A percentile compares a stretch with the other conserved stretches of the same genome.
These are phyloP conservation scores for Aspergillus sp. DNA, from an alignment of 2,329 filamentous ascomycete species.

Conservation along the genomic window DNA sequence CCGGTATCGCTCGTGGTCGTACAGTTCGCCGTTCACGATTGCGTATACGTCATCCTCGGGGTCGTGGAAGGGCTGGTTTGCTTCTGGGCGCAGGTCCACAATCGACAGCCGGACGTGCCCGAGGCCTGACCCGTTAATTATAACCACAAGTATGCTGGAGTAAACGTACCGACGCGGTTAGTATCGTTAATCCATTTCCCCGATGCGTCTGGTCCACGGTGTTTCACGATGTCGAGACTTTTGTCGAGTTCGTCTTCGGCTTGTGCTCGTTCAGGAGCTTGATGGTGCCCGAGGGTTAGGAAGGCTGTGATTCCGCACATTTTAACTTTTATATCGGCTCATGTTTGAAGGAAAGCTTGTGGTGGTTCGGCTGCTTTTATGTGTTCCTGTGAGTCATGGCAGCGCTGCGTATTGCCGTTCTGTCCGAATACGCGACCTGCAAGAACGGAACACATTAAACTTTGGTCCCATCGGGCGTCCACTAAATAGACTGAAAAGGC, in stretches of 20 bases:
- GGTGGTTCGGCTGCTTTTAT: too few relatives aligned
- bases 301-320: background rate
- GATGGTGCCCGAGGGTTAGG: background rate
- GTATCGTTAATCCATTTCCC: slow-evolving; percentile 48
- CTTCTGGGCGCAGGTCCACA: slow-evolving; percentile 50
- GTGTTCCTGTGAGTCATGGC: too few relatives aligned
- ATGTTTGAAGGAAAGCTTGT: too few relatives aligned
- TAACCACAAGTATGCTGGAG: too few relatives aligned
- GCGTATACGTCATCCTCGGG: slow-evolving; percentile 48
- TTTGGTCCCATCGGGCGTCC: too few relatives aligned
- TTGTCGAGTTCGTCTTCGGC: slow-evolving; percentile 9
- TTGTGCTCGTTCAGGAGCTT: too few relatives aligned
- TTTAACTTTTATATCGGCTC: too few relatives aligned
- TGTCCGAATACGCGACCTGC: too few relatives aligned
- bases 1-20: slow-evolving; percentile 52
- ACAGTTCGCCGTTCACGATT: slow-evolving; percentile 60
- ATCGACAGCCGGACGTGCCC: slow-evolving; percentile 55
- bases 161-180: slow-evolving; percentile 38
- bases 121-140: slow-evolving; percentile 30
- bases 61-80: slow-evolving; percentile 49
- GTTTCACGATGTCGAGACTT: slow-evolving; percentile 41
- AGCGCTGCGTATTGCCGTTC: too few relatives aligned
- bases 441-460: too few relatives aligned
- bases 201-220: slow-evolving; percentile 48
- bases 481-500: too few relatives aligned